Percentiles rank a stretch among this genome's conserved stretches.
phyloP scores from a whole-genome alignment of 768 basidiomycete genomes.

The Sarcodon sp. region DNA sequence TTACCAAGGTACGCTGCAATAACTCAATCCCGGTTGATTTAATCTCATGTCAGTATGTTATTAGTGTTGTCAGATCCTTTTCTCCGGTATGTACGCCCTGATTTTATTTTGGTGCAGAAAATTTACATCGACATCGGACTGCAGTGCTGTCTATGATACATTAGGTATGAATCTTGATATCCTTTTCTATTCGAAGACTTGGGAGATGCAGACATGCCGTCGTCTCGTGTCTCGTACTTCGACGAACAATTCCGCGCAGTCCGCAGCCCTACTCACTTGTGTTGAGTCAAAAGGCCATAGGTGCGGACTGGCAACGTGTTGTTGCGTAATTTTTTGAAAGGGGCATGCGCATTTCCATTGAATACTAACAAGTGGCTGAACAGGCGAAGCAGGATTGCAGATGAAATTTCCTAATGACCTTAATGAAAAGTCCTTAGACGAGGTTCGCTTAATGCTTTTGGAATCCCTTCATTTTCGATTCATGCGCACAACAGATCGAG shows the following conservation, averaged over 20 bases:
- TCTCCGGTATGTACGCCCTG: conserved; percentile 33
- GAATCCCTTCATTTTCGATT: background rate
- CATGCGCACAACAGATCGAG: conserved; percentile 25
- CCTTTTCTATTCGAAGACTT: background rate
- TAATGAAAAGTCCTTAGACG: conserved; percentile 14
- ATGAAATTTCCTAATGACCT: background rate
- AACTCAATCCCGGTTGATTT: conserved; percentile 6
- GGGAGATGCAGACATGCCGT: too few species aligned
- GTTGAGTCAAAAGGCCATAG: too few species aligned
- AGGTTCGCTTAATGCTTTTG: conserved; percentile 20
- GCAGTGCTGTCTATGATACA: conserved; percentile 10
- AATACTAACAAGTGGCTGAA: background rate
- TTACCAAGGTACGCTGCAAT: conserved; percentile 47
- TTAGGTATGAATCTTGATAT: conserved; percentile 4
- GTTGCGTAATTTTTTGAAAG: too few species aligned
- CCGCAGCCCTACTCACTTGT: too few species aligned
- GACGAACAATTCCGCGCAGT: too few species aligned
- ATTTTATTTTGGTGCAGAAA: background rate
- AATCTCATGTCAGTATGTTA: conserved; percentile 8
- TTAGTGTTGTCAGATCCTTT: conserved; percentile 60
- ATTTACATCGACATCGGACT: background rate
- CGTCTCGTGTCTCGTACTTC: too few species aligned
- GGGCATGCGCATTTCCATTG: too few species aligned
- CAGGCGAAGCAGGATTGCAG: conserved; percentile 24
- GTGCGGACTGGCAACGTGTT: too few species aligned